Percentiles rank a stretch among this genome's conserved stretches.
Conservation (phyloP, 352 stramenopile genomes). For the Globisporangium uncinulatum region DNA sequence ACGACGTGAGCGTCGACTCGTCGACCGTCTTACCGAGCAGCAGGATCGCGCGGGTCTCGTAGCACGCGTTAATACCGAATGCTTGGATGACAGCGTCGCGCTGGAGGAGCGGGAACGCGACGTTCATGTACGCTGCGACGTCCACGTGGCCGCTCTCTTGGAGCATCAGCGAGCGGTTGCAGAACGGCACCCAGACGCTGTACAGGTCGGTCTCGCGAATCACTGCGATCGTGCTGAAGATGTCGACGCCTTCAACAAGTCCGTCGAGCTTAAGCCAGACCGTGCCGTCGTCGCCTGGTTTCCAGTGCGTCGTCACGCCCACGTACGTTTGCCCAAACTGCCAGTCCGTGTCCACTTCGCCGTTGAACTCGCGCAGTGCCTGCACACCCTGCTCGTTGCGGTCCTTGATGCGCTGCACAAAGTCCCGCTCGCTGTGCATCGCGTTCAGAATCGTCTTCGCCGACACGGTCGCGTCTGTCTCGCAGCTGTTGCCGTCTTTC, state of each 20-base stretch:
- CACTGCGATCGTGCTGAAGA: slow-evolving; percentile 78
- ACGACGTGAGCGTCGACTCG: slow-evolving; percentile 20
- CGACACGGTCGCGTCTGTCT: slow-evolving; percentile 9
- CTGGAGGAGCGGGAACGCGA: slow-evolving; percentile 68
- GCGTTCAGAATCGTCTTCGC: slow-evolving; percentile 24
- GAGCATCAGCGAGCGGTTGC: slow-evolving; percentile 55
- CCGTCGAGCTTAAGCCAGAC: slow-evolving; percentile 82
- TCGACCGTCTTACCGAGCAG: slow-evolving; percentile 57
- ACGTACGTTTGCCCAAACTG: slow-evolving; percentile 73
- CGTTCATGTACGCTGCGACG: slow-evolving; percentile 57
- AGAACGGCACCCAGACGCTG: slow-evolving; percentile 70
- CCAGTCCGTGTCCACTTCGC: slow-evolving; percentile 59
- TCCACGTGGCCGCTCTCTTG: slow-evolving; percentile 49
- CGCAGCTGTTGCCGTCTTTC: slow-evolving; percentile 12
- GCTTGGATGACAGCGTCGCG: slow-evolving; percentile 63
- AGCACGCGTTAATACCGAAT: slow-evolving; percentile 76
- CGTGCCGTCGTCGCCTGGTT: slow-evolving; percentile 60
- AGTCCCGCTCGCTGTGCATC: slow-evolving; percentile 51
- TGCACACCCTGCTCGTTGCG: slow-evolving; percentile 35
- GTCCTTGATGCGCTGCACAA: slow-evolving; percentile 50
- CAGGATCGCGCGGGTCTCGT: slow-evolving; percentile 66
- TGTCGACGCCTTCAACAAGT: slow-evolving; percentile 67
- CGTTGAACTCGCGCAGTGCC: slow-evolving; percentile 68
- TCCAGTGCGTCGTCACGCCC: slow-evolving; percentile 76
- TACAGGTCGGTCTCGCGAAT: slow-evolving; percentile 82